Evolutionary conservation across 306 rosid genomes (phyloP).

Genomic region (Prunus dulcis): DNA sequence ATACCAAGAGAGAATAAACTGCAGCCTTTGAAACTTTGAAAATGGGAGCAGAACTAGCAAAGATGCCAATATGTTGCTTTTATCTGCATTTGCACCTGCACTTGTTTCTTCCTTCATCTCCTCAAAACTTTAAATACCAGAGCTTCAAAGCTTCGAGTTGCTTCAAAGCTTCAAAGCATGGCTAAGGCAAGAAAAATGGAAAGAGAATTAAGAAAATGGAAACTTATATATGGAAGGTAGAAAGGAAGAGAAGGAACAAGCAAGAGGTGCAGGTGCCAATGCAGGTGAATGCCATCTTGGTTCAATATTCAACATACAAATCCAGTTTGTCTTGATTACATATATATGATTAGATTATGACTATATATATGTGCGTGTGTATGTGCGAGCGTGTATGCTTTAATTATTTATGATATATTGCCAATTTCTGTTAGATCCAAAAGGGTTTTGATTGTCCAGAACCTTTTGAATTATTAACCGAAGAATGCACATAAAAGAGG

Average conservation of each 20-base stretch:
- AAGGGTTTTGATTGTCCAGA: too few relatives aligned
- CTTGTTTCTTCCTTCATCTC: slow-evolving; percentile 23
- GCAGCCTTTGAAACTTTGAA: not conserved
- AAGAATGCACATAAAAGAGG: too few relatives aligned
- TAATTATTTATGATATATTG: too few relatives aligned
- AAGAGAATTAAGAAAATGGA: not conserved
- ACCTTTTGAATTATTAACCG: too few relatives aligned
- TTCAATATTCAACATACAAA: not conserved
- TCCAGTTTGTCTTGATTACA: not conserved
- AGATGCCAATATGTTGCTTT: slow-evolving; percentile 48
- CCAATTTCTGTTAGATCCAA: too few relatives aligned
- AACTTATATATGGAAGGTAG: not conserved
- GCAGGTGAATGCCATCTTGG: slow-evolving; percentile 53
- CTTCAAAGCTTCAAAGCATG: not conserved
- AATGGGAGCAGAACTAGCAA: not conserved
- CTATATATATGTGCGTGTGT: too few relatives aligned
- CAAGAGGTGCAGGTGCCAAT: slow-evolving; percentile 59
- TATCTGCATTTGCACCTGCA: slow-evolving; percentile 97
- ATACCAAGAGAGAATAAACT: not conserved
- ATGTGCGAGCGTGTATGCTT: too few relatives aligned
- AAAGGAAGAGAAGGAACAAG: slow-evolving; percentile 8
- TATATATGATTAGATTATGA: not conserved
- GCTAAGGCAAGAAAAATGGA: not conserved
- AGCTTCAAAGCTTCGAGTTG: too few relatives aligned
- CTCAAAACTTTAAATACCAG: not conserved